phyloP scores from a whole-genome alignment of 176 grass and related monocot genomes.

The Calamus simplicifolius region DNA sequence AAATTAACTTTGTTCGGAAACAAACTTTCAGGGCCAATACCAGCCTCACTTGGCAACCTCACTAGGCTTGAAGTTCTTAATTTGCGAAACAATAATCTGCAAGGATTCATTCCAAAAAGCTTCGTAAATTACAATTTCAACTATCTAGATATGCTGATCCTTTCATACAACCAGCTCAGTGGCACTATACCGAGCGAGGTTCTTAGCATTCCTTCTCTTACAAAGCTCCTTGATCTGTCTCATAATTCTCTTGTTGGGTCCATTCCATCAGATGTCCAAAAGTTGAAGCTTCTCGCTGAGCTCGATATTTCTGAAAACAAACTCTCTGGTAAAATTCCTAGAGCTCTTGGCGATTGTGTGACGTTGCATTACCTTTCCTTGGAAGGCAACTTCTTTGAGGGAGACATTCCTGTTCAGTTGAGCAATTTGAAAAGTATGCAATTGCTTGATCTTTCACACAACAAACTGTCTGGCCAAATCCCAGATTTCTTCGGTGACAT shows the following conservation, averaged over 20 bases:
- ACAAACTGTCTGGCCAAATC: slow-evolving; percentile 16
- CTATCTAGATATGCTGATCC: too few relatives aligned
- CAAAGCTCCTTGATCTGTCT: background rate
- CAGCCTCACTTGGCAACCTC: slow-evolving; percentile 1
- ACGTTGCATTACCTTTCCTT: slow-evolving; percentile 22
- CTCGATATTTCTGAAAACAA: slow-evolving; percentile 28
- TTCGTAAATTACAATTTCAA: too few relatives aligned
- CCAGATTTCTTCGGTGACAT: background rate
- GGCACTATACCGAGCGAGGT: too few relatives aligned
- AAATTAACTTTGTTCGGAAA: background rate
- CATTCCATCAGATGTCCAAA: slow-evolving; percentile 29
- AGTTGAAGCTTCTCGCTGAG: slow-evolving; percentile 5
- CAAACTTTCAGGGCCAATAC: background rate
- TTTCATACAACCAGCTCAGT: too few relatives aligned
- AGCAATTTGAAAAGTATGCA: slow-evolving; percentile 23
- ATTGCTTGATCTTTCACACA: slow-evolving; percentile 2
- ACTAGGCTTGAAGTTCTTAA: background rate
- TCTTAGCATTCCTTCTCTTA: too few relatives aligned
- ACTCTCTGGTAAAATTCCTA: slow-evolving; percentile 12
- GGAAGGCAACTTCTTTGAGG: slow-evolving; percentile 18
- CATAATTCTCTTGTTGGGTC: slow-evolving; percentile 8
- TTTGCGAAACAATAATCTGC: background rate
- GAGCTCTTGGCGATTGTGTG: slow-evolving; percentile 41
- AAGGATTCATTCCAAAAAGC: background rate
- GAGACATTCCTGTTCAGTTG: slow-evolving; percentile 38